Conservation (phyloP, 371 early-diverging fungal genomes). For the Dentiscutata heterogama region DNA sequence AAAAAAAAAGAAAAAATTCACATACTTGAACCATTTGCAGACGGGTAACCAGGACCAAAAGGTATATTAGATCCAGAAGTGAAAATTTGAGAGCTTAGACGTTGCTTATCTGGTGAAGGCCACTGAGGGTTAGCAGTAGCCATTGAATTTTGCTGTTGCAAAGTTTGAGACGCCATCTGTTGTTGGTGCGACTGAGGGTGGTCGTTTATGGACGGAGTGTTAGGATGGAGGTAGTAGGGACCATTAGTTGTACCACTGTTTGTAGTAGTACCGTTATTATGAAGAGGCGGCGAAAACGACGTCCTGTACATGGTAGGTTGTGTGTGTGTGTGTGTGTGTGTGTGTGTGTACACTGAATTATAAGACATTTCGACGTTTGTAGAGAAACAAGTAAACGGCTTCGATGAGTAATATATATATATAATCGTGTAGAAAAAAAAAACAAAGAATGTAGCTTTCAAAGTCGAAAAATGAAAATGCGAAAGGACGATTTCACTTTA, state of each 20-base stretch:
- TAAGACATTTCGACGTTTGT: neutral
- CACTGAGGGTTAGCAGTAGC: neutral
- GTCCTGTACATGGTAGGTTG: neutral
- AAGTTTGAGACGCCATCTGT: neutral
- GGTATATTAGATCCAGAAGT: neutral
- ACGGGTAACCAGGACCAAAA: neutral
- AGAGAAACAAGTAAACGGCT: no score
- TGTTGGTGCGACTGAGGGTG: neutral
- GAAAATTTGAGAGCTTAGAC: neutral
- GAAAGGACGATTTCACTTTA: no score
- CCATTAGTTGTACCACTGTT: neutral
- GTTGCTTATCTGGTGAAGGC: neutral
- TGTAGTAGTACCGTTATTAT: neutral
- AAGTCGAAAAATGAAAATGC: no score
- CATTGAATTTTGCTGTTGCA: neutral
- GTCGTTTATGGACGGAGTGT: neutral
- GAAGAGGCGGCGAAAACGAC: neutral
- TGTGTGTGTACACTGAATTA: constrained; percentile 26
- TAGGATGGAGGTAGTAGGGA: constrained; percentile 5
- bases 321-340: neutral
- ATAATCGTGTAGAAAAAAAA: no score
- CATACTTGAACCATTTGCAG: constrained; percentile 18
- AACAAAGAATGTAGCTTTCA: no score
- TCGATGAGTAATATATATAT: no score
- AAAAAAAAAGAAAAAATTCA: neutral